Evolutionary conservation across 176 grass and related monocot species (phyloP).

Genomic region (Oropetium thomaeum): DNA sequence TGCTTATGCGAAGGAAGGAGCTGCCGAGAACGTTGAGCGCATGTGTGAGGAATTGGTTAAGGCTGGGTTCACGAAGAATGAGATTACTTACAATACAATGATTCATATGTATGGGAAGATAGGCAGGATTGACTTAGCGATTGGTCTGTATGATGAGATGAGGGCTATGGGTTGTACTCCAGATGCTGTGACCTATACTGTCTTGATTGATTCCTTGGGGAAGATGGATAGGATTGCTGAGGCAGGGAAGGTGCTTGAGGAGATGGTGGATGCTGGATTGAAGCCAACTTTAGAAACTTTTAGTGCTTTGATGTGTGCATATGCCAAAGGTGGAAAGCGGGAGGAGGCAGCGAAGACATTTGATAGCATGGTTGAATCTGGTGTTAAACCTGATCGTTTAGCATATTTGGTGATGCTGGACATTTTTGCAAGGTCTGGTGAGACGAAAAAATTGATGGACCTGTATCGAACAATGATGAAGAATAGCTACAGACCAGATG

Average conservation of each 20-base stretch:
- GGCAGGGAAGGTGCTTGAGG: slow-evolving; percentile 67
- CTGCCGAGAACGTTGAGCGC: slow-evolving; percentile 61
- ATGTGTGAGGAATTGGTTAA: slow-evolving; percentile 70
- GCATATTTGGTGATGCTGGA: slow-evolving; percentile 89
- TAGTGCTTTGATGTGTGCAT: slow-evolving; percentile 83
- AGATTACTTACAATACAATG: slow-evolving; percentile 91
- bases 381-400: slow-evolving; percentile 74
- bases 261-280: slow-evolving; percentile 72
- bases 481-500: slow-evolving; percentile 59
- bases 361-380: slow-evolving; percentile 62
- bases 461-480: slow-evolving; percentile 66
- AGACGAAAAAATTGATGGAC: slow-evolving; percentile 58
- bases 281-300: slow-evolving; percentile 77
- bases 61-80: slow-evolving; percentile 81
- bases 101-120: slow-evolving; percentile 93
- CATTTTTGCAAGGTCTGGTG: slow-evolving; percentile 68
- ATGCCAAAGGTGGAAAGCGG: slow-evolving; percentile 76
- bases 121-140: slow-evolving; percentile 64
- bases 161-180: slow-evolving; percentile 62
- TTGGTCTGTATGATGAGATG: slow-evolving; percentile 85
- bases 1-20: slow-evolving; percentile 71
- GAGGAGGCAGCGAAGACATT: slow-evolving; percentile 62
- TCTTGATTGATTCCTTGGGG: slow-evolving; percentile 85
- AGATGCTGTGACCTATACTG: slow-evolving; percentile 85
- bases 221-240: slow-evolving; percentile 79